phyloP scores from a whole-genome alignment of 2,329 filamentous ascomycete genomes.

The Penicillium sp. region DNA sequence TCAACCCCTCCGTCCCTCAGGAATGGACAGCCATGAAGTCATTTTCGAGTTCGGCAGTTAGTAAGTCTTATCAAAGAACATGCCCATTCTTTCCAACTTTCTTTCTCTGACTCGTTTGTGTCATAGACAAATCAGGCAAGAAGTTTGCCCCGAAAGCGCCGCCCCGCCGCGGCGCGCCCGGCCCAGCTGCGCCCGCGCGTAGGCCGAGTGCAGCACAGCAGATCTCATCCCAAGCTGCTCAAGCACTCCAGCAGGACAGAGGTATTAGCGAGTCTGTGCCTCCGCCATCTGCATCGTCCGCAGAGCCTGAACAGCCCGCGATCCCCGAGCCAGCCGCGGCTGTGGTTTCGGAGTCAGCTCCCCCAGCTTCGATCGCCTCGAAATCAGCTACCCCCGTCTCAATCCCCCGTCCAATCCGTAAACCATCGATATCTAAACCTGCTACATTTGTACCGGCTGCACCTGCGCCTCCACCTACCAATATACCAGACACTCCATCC shows the following conservation, averaged over 20 bases:
- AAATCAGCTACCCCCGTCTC: slow-evolving; percentile 28
- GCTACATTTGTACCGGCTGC: not conserved
- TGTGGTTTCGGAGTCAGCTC: slow-evolving; percentile 16
- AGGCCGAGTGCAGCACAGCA: slow-evolving; percentile 46
- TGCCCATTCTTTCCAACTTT: not conserved
- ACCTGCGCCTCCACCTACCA: slow-evolving; percentile 15
- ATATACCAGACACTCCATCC: slow-evolving; percentile 22
- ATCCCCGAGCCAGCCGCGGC: slow-evolving; percentile 14
- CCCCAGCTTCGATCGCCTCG: slow-evolving; percentile 28
- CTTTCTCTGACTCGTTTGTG: slow-evolving; percentile 13
- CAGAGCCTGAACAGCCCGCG: slow-evolving; percentile 4
- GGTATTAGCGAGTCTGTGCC: slow-evolving; percentile 6
- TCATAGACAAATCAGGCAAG: slow-evolving; percentile 66
- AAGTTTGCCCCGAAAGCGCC: slow-evolving; percentile 76
- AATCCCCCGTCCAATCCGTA: slow-evolving; percentile 33
- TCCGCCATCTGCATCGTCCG: slow-evolving; percentile 1
- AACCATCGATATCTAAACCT: slow-evolving; percentile 28
- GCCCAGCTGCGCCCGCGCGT: slow-evolving; percentile 38
- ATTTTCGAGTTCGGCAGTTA: slow-evolving; percentile 58
- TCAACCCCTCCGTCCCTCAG: slow-evolving; percentile 16
- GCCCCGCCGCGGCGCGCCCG: slow-evolving; percentile 55
- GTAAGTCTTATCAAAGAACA: slow-evolving; percentile 33
- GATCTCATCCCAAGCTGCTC: slow-evolving; percentile 15
- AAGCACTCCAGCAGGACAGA: slow-evolving; percentile 7
- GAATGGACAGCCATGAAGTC: slow-evolving; percentile 46